Base-by-base conservation (phyloP, 305 asterid genomes). In the Solanum chacoense region DNA sequence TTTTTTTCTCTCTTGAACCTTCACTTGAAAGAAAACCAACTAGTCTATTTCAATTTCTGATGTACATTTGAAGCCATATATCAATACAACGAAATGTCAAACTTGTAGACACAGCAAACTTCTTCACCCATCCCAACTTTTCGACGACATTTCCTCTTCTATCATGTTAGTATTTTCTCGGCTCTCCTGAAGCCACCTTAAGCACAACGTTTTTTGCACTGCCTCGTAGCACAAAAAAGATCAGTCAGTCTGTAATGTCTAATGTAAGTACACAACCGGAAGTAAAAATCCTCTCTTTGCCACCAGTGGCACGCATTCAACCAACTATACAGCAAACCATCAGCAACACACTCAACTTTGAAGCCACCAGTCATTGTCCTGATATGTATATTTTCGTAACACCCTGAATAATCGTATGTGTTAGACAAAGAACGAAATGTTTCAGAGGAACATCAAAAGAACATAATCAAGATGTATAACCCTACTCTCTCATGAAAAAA, bases 281-380 rank as follows among this genome's bases (percentile, higher is more conserved):
- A 50, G 73, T 50, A 83, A 50, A 10, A 50, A 18, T 11, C 10
- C 40, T 31, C 20, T 31, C 73, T 29, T 73, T 26, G 42, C 29
- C 42, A 50, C 72, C 87, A 83, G 24, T 37, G 63, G 73, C 31
- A 50, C 38, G 22, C 87, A 50, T 31, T 50, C 31, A 83, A 80
- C 85, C n/a, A 79, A 80, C 71, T 81, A 81, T 81, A 81, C 86
- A 81, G 87, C 2, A 24, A 67, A 83, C 87, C 87, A 50, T 83
- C 87, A 50, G 42, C 29, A 50, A 50, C 20, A 50, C 31, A 31
- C 10, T 28, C 87, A 50, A 50, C 42, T 50, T 83, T 50, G 42
- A 36, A 83, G 42, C 73, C 87, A 83, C 28, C 72, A 50, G 42
- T 29, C 87, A 45, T 45, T 81, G 86, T 31, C 87, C 73, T 29